These are phyloP conservation scores for Ophiocordyceps unilateralis DNA, from an alignment of 2,329 filamentous ascomycete species.

Conservation along the genomic window DNA sequence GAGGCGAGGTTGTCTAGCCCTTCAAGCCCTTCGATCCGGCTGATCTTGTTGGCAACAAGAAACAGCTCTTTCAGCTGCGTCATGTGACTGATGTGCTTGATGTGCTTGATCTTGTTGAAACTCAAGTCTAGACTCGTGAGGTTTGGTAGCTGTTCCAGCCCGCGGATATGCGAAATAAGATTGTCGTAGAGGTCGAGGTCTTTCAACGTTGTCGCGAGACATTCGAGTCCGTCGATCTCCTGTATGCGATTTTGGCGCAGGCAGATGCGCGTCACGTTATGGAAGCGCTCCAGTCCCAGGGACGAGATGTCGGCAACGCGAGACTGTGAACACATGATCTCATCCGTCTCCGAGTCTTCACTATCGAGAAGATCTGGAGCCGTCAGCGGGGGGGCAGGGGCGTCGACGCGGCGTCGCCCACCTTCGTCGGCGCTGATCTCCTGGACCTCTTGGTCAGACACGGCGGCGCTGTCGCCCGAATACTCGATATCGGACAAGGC, in stretches of 20 bases:
- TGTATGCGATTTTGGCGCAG: slow-evolving; percentile 85
- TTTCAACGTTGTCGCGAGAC: slow-evolving; percentile 47
- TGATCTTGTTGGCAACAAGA: slow-evolving; percentile 90
- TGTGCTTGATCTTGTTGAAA: slow-evolving; percentile 99
- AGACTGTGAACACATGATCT: slow-evolving; percentile 82
- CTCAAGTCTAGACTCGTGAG: slow-evolving; percentile 75
- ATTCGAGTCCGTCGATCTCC: slow-evolving; percentile 56
- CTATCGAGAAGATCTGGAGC: slow-evolving; percentile 40
- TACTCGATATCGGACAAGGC: slow-evolving; percentile 74
- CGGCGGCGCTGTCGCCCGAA: slow-evolving; percentile 51
- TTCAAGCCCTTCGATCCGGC: slow-evolving; percentile 69
- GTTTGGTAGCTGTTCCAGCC: slow-evolving; percentile 59
- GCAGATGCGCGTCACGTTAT: slow-evolving; percentile 58
- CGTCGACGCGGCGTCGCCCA: slow-evolving; percentile 15
- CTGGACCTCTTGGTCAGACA: slow-evolving; percentile 62
- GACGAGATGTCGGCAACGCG: slow-evolving; percentile 63
- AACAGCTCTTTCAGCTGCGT: slow-evolving; percentile 67
- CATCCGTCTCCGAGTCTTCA: slow-evolving; percentile 45
- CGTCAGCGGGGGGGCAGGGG: slow-evolving; percentile 3
- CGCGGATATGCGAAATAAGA: slow-evolving; percentile 70
- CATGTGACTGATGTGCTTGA: slow-evolving; percentile 72
- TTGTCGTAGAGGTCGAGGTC: slow-evolving; percentile 97
- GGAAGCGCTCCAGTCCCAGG: slow-evolving; percentile 71
- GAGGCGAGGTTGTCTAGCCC: slow-evolving; percentile 59
- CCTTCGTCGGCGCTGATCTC: slow-evolving; percentile 71